phyloP scores from a whole-genome alignment of 192 early-diverging fungal genomes.

The Dissophora ornata region DNA sequence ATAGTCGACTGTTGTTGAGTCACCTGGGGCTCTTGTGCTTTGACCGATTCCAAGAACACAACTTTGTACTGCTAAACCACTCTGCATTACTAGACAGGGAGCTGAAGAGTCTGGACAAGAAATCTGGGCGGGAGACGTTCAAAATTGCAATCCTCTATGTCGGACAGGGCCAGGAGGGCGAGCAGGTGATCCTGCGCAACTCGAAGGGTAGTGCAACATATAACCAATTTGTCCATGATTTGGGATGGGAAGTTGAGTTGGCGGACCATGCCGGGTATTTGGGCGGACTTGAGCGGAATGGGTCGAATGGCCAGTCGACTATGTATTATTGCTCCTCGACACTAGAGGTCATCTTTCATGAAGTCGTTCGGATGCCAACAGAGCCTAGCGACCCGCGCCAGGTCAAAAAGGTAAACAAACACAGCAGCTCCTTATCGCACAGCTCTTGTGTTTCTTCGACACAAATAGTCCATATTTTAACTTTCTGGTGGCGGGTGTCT shows the following conservation, averaged over 20 bases:
- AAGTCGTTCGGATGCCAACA: conserved; percentile 87
- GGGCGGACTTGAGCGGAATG: conserved; percentile 86
- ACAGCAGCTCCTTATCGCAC: background rate
- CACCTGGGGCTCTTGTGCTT: conserved; percentile 81
- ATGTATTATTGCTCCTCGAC: conserved; percentile 89
- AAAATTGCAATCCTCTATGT: conserved; percentile 96
- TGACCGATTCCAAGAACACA: conserved; percentile 76
- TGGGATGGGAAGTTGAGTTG: conserved; percentile 95
- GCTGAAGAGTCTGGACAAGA: conserved; percentile 82
- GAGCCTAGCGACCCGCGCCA: conserved; percentile 85
- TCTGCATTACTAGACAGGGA: conserved; percentile 74
- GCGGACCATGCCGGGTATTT: conserved; percentile 85
- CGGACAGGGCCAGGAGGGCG: conserved; percentile 90
- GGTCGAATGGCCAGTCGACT: conserved; percentile 78
- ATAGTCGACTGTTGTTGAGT: conserved; percentile 76
- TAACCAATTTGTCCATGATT: conserved; percentile 83
- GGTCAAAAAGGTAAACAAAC: conserved; percentile 83
- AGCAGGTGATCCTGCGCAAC: conserved; percentile 87
- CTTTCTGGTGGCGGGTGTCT: too few species aligned
- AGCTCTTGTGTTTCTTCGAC: too few species aligned
- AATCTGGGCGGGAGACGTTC: conserved; percentile 86
- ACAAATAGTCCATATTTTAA: too few species aligned
- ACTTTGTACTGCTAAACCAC: conserved; percentile 76
- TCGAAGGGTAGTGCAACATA: conserved; percentile 77
- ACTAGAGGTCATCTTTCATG: conserved; percentile 93